A percentile compares a stretch with the other conserved stretches of the same genome.
Evolutionary conservation across 768 basidiomycete genomes (phyloP).

Genomic region (Heimioporus sp.): DNA sequence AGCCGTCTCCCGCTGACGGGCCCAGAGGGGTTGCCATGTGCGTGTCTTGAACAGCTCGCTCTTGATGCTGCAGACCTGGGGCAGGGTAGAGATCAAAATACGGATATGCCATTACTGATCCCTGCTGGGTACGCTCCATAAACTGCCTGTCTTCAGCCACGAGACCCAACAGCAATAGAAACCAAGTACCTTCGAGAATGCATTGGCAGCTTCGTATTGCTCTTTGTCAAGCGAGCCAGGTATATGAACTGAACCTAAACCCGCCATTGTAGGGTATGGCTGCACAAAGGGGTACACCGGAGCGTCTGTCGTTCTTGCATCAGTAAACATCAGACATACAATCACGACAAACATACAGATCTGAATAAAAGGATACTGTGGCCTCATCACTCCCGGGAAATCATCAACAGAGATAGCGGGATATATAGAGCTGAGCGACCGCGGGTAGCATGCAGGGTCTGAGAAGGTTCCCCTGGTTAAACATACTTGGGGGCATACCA

Average conservation of each 20-base stretch:
- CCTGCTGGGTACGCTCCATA: background rate
- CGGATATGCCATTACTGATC: conserved; percentile 21
- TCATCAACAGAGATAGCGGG: conserved; percentile 10
- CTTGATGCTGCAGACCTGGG: background rate
- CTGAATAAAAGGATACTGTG: conserved; percentile 22
- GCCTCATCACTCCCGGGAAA: background rate
- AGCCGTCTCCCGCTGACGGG: background rate
- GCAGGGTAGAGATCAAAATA: conserved; percentile 23
- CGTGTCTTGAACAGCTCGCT: background rate
- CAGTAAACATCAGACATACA: background rate
- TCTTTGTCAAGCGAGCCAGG: conserved; percentile 9
- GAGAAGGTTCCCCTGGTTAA: background rate
- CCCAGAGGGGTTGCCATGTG: background rate
- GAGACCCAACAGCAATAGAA: background rate
- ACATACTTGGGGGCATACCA: background rate
- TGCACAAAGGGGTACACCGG: conserved; percentile 16
- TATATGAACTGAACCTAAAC: background rate
- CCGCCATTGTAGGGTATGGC: background rate
- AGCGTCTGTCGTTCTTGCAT: conserved; percentile 8
- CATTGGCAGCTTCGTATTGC: background rate
- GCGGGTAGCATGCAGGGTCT: conserved; percentile 27
- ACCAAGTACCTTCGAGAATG: conserved; percentile 12
- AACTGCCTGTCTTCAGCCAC: conserved; percentile 5
- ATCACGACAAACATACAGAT: conserved; percentile 20
- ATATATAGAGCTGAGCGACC: conserved; percentile 26